These are phyloP conservation scores for Xylariaceae sp. DNA, from an alignment of 2,329 filamentous ascomycete species.

Conservation along the genomic window DNA sequence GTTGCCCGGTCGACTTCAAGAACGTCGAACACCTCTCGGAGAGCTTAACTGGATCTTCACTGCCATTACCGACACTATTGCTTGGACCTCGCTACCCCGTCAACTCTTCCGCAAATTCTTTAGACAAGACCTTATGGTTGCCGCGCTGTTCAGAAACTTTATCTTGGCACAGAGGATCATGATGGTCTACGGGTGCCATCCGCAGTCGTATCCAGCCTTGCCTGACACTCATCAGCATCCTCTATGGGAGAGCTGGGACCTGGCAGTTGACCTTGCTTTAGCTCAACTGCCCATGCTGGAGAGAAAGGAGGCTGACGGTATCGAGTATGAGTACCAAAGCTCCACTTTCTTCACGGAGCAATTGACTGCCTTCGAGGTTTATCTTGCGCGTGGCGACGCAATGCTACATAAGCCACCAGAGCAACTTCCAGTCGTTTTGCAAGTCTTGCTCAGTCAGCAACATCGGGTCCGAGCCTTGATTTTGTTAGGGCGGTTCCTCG, in stretches of 20 bases:
- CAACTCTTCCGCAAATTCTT: slow-evolving; percentile 96
- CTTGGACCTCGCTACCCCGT: slow-evolving; percentile 91
- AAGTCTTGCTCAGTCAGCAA: slow-evolving; percentile 92
- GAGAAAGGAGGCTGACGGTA: slow-evolving; percentile 66
- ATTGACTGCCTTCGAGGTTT: slow-evolving; percentile 94
- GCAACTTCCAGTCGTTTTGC: slow-evolving; percentile 91
- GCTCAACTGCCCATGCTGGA: slow-evolving; percentile 84
- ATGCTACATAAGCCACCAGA: slow-evolving; percentile 85
- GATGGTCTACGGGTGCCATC: slow-evolving; percentile 93
- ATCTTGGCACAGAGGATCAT: slow-evolving; percentile 92
- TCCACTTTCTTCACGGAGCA: slow-evolving; percentile 97
- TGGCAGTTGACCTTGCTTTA: slow-evolving; percentile 92
- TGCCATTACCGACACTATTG: slow-evolving; percentile 96
- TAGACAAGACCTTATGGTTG: slow-evolving; percentile 97
- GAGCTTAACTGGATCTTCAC: slow-evolving; percentile 99
- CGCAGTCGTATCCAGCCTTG: slow-evolving; percentile 85
- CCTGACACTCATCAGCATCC: slow-evolving; percentile 93
- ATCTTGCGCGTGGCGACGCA: slow-evolving; percentile 75
- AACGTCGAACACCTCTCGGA: slow-evolving; percentile 86
- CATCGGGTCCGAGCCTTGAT: slow-evolving; percentile 89
- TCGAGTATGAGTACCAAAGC: slow-evolving; percentile 87
- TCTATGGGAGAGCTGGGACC: slow-evolving; percentile 95
- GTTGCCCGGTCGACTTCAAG: slow-evolving; percentile 86
- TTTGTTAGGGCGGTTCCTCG: slow-evolving; percentile 85
- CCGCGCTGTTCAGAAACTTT: slow-evolving; percentile 93